Base-by-base conservation (phyloP, 345 rosid species). In the Gossypium stocksii region DNA sequence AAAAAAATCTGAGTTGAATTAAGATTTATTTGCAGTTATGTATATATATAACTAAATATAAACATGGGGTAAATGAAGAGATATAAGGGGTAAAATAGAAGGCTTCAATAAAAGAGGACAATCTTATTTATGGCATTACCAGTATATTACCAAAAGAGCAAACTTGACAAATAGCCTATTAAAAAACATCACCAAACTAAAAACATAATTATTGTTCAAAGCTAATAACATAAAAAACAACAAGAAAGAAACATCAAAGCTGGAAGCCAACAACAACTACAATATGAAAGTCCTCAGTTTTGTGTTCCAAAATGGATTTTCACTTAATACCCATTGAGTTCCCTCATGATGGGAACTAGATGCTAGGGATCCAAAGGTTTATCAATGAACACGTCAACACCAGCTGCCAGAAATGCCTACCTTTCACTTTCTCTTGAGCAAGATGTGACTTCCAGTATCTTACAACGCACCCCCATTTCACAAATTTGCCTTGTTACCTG, bases 321-420 rank as follows among this genome's bases (percentile, higher is more conserved):
- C 2, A 3, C 8, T 12, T 16, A 38, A 25, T 73, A 66, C 16
- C 58, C 71, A 46, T 79, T 67, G 1, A 75, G 51, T 25, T 74
- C 77, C 74, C 51, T 67, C 54, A 78, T 58, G 41, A 60, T 68
- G 9, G 57, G 49, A 23, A 61, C 23, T 66, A 79, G 46, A 2
- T 3, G 48, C 20, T 22, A 73, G 0, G 44, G 67, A 2, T 3
- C 12, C 14, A 70, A 29, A 4, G 78, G 82, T 65, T 79, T 79
- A 23, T 69, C 67, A 9, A 46, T 29, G 58, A 64, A 68, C 10
- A 7, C 53, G 16, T 64, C 72, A 29, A 54, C 67, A 2, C 76
- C 76, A 4, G 78, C 75, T 15, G 60, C 76, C 2, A 79, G 67
- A 75, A 75, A 63, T 17, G 48, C 72, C 14, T 6, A 44, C 58